Evolutionary conservation across 805 yeast genomes (phyloP).

Genomic region (Nadsonia fulvescens): DNA sequence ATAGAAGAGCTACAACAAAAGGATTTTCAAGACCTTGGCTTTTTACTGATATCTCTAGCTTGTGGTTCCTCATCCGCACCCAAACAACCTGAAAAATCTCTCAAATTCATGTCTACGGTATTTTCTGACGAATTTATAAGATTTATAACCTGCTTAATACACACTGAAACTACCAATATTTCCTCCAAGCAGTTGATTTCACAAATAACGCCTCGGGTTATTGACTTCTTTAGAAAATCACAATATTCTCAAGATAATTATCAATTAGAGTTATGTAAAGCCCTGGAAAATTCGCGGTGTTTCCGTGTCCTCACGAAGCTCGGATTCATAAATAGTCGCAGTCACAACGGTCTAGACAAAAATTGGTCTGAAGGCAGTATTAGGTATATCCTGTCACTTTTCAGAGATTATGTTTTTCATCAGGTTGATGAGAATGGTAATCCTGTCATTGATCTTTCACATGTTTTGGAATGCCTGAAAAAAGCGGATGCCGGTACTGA

Average conservation of each 20-base stretch:
- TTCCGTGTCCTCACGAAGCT: constrained; percentile 68
- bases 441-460: constrained; percentile 64
- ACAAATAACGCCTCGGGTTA: constrained; percentile 9
- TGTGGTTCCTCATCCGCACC: constrained; percentile 7
- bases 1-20: constrained; percentile 25
- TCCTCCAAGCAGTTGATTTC: constrained; percentile 6
- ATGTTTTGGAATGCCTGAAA: constrained; percentile 60
- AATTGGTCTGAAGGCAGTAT: constrained; percentile 66
- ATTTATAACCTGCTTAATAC: too few species aligned
- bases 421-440: constrained; percentile 62
- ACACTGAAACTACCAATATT: too few species aligned
- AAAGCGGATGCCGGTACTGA: constrained; percentile 85
- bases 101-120: too few species aligned
- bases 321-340: constrained; percentile 57
- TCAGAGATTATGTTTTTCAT: constrained; percentile 72
- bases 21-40: constrained; percentile 45
- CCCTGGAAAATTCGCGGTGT: constrained; percentile 73
- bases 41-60: constrained; percentile 37
- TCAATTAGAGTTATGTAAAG: constrained; percentile 40
- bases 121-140: too few species aligned
- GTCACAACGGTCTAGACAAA: constrained; percentile 40
- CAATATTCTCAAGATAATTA: constrained; percentile 10
- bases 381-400: constrained; percentile 50
- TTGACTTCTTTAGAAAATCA: constrained; percentile 11
- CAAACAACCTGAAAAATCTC: constrained; percentile 4